phyloP scores from a whole-genome alignment of 768 basidiomycete species.

The Rhodotorula graminis region DNA sequence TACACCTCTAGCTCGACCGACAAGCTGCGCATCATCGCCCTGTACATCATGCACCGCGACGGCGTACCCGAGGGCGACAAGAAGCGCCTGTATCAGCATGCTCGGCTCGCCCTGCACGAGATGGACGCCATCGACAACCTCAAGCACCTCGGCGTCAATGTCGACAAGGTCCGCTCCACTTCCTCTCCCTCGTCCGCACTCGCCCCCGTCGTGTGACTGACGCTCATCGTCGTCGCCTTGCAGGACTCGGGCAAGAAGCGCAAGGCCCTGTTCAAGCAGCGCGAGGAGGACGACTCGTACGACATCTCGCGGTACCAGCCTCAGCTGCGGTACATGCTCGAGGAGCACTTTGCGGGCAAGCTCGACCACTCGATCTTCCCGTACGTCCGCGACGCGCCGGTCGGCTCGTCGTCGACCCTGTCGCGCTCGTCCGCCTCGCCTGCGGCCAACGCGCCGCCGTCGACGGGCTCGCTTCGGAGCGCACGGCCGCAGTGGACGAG shows the following conservation, averaged over 20 bases:
- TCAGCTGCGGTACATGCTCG: slow-evolving; percentile 68
- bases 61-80: slow-evolving; percentile 99
- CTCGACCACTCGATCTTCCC: slow-evolving; percentile 79
- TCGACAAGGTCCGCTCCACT: slow-evolving; percentile 73
- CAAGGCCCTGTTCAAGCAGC: slow-evolving; percentile 59
- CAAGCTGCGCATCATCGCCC: slow-evolving; percentile 92
- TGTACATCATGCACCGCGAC: slow-evolving; percentile 90
- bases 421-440: slow-evolving; percentile 12
- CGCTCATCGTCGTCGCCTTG: no score
- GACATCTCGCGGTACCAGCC: slow-evolving; percentile 93
- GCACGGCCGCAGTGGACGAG: slow-evolving; percentile 45
- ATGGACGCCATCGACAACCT: slow-evolving; percentile 91
- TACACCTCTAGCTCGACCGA: slow-evolving; percentile 63
- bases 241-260: slow-evolving; percentile 67
- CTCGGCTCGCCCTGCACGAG: slow-evolving; percentile 75
- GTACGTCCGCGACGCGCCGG: slow-evolving; percentile 70
- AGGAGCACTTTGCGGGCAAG: slow-evolving; percentile 78
- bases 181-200: not conserved
- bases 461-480: slow-evolving; percentile 69
- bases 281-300: slow-evolving; percentile 82
- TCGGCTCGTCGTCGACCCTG: slow-evolving; percentile 46
- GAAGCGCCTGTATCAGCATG: slow-evolving; percentile 89
- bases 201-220: no score
- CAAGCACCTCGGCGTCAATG: slow-evolving; percentile 70
- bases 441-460: slow-evolving; percentile 49